A percentile compares a stretch with the other conserved stretches of the same genome.
phyloP scores from a whole-genome alignment of 345 rosid genomes.

The Salix arbutifolia region DNA sequence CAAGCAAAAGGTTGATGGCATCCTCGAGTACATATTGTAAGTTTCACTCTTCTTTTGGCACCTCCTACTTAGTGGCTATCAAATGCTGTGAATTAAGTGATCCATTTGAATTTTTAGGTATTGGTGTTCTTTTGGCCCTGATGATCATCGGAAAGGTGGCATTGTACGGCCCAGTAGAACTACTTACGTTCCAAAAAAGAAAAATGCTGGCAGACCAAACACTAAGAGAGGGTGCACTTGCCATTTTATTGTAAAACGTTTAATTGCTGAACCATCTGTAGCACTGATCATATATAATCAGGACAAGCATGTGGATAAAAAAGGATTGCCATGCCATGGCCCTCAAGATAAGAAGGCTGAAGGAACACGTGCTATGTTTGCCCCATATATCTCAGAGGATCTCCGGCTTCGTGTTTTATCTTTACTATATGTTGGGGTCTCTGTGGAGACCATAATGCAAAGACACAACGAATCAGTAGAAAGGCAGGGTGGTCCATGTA shows the following conservation, averaged over 20 bases:
- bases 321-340: slow-evolving; percentile 89
- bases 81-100: background rate
- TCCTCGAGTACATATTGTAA: slow-evolving; percentile 92
- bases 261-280: slow-evolving; percentile 82
- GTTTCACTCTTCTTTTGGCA: slow-evolving; percentile 26
- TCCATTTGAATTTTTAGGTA: slow-evolving; percentile 50
- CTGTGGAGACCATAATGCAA: slow-evolving; percentile 97
- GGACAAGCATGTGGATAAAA: slow-evolving; percentile 85
- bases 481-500: slow-evolving; percentile 81
- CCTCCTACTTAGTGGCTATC: background rate
- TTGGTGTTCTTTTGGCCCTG: slow-evolving; percentile 99
- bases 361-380: slow-evolving; percentile 95
- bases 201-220: slow-evolving; percentile 89
- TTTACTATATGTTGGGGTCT: slow-evolving; percentile 79
- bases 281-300: slow-evolving; percentile 83
- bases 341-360: slow-evolving; percentile 93
- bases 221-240: slow-evolving; percentile 95
- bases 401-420: slow-evolving; percentile 88
- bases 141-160: slow-evolving; percentile 89
- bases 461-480: slow-evolving; percentile 90
- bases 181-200: slow-evolving; percentile 73
- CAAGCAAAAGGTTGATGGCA: slow-evolving; percentile 92
- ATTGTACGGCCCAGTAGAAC: slow-evolving; percentile 80
- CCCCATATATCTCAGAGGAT: slow-evolving; percentile 96
- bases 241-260: slow-evolving; percentile 91